A percentile compares a stretch with the other conserved stretches of the same genome.
phyloP scores from a whole-genome alignment of 179 eudicot species.

The Heliamphora pulchella region DNA sequence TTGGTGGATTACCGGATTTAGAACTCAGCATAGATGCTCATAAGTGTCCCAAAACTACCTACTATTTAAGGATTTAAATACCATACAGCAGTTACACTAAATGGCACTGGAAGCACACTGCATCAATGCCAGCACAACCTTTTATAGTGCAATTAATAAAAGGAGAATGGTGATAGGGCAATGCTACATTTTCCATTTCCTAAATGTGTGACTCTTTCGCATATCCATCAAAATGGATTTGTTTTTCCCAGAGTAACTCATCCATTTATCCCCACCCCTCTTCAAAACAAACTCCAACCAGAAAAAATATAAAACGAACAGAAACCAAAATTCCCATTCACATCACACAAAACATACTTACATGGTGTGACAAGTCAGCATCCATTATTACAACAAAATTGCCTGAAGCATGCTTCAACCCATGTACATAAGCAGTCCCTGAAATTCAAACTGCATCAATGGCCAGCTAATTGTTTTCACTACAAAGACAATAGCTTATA shows the following conservation, averaged over 20 bases:
- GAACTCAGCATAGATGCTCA: neutral
- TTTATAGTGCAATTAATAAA: too few relatives aligned
- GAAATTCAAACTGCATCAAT: constrained; percentile 23
- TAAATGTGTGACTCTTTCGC: too few relatives aligned
- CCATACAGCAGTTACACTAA: too few relatives aligned
- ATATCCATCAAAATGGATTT: neutral
- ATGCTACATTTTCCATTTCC: too few relatives aligned
- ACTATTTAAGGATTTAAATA: too few relatives aligned
- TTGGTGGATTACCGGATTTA: neutral
- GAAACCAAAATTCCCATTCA: neutral
- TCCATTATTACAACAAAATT: constrained; percentile 93
- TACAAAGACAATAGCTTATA: neutral
- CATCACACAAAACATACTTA: constrained; percentile 28
- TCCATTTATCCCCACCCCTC: neutral
- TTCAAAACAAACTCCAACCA: too few relatives aligned
- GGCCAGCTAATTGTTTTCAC: neutral
- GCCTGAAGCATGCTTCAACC: constrained; percentile 94
- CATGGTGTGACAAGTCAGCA: constrained; percentile 89
- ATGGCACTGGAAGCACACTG: neutral
- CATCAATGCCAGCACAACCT: too few relatives aligned
- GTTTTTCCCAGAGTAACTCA: neutral
- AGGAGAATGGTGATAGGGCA: too few relatives aligned
- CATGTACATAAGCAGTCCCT: constrained; percentile 97
- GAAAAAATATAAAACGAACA: neutral
- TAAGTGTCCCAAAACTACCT: neutral